Conservation (phyloP, 2,329 filamentous ascomycete species). For the Ascocoryne sarcoides region DNA sequence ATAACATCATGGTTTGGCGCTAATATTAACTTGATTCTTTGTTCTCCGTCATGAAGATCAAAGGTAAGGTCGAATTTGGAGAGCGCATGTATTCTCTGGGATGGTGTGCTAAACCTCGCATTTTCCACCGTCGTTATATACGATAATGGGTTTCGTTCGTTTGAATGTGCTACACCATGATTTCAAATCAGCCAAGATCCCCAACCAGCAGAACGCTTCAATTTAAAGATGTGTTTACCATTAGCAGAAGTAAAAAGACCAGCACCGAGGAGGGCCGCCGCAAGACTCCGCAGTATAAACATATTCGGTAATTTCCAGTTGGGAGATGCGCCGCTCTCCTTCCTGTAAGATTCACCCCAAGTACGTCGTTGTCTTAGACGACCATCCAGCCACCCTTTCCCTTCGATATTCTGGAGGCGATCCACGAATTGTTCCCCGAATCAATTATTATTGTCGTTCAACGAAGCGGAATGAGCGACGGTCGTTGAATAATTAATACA, state of each 20-base stretch:
- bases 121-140: constrained; percentile 67
- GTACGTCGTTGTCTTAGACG: not conserved
- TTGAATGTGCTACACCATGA: constrained; percentile 56
- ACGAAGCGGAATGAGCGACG: constrained; percentile 1
- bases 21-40: constrained; percentile 69
- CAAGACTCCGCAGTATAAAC: constrained; percentile 16
- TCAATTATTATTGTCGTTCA: not conserved
- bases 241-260: constrained; percentile 11
- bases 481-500: not conserved
- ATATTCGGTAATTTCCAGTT: constrained; percentile 15
- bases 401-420: not conserved
- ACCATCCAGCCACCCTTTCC: not conserved
- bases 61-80: constrained; percentile 84
- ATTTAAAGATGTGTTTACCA: too few relatives aligned
- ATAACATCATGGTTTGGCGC: constrained; percentile 90
- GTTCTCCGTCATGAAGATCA: constrained; percentile 54
- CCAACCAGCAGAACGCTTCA: too few relatives aligned
- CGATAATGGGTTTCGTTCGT: constrained; percentile 66
- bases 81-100: constrained; percentile 68
- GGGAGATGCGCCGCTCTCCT: not conserved
- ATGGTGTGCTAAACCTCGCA: constrained; percentile 67
- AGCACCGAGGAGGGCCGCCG: constrained; percentile 14
- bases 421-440: not conserved
- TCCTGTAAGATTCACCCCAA: not conserved
- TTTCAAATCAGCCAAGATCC: too few relatives aligned